Conservation (phyloP, 2,329 filamentous ascomycete species). For the Colletotrichum eleusines region DNA sequence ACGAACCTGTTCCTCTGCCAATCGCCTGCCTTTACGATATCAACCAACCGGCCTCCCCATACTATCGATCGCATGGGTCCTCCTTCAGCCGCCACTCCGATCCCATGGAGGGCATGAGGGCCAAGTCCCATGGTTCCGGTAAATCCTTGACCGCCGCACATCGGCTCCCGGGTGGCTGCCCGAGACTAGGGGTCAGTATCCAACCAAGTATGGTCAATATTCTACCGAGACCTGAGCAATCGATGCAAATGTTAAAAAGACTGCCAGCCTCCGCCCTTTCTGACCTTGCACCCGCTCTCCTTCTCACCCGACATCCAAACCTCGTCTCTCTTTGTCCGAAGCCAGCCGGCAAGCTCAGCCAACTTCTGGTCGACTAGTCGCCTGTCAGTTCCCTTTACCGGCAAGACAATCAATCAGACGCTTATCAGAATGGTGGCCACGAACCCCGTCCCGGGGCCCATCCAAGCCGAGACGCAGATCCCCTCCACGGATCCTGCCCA, state of each 20-base stretch:
- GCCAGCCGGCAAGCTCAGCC: slow-evolving; percentile 32
- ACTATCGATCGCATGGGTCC: not conserved
- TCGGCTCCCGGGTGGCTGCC: not conserved
- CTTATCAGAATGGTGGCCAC: slow-evolving; percentile 22
- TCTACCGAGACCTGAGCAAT: not conserved
- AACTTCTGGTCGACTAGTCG: slow-evolving; percentile 14
- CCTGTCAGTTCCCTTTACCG: not conserved
- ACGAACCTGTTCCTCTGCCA: not conserved
- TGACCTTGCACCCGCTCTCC: not conserved
- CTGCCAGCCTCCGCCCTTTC: not conserved
- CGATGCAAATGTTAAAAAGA: slow-evolving; percentile 9
- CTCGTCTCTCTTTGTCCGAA: slow-evolving; percentile 23
- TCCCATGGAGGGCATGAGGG: slow-evolving; percentile 27
- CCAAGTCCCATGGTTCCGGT: slow-evolving; percentile 31
- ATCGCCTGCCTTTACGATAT: slow-evolving; percentile 10
- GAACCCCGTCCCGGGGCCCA: slow-evolving; percentile 25
- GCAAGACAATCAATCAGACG: slow-evolving; percentile 14
- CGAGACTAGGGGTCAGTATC: not conserved
- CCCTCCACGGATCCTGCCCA: slow-evolving; percentile 25
- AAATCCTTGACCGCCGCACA: not conserved
- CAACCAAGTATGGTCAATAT: no score
- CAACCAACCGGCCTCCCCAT: not conserved
- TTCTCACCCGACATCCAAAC: slow-evolving; percentile 18
- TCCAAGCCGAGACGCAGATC: slow-evolving; percentile 34
- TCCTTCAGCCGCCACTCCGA: slow-evolving; percentile 18